phyloP scores from a whole-genome alignment of 306 rosid genomes.

The Cicer arietinum region DNA sequence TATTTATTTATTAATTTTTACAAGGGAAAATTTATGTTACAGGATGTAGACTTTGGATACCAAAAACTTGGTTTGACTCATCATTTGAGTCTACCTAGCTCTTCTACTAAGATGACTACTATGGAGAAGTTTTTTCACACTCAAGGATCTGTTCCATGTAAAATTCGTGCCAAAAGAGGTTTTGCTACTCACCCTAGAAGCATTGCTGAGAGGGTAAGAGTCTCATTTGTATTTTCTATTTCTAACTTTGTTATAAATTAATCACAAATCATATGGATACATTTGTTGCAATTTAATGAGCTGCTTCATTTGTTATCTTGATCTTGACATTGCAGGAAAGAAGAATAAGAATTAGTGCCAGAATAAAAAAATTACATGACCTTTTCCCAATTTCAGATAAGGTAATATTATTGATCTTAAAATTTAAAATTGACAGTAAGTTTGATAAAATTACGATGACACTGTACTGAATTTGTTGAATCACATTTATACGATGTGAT shows the following conservation, averaged over 20 bases:
- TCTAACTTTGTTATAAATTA: not conserved
- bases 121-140: constrained; percentile 55
- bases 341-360: constrained; percentile 81
- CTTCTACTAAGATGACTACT: constrained; percentile 50
- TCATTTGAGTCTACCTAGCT: constrained; percentile 73
- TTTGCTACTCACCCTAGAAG: constrained; percentile 97
- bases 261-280: not conserved
- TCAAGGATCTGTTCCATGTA: constrained; percentile 74
- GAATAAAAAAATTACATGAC: constrained; percentile 80
- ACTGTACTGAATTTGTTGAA: not conserved
- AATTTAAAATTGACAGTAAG: not conserved
- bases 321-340: constrained; percentile 61
- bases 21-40: constrained; percentile 30
- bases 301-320: constrained; percentile 10
- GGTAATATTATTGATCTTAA: constrained; percentile 43
- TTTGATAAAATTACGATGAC: not conserved
- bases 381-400: constrained; percentile 87
- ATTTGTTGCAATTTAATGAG: not conserved
- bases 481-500: not conserved
- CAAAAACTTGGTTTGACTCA: constrained; percentile 55
- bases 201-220: constrained; percentile 91
- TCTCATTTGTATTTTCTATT: not conserved
- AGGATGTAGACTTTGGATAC: constrained; percentile 58
- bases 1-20: not conserved
- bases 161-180: constrained; percentile 91